Evolutionary conservation across 176 grass and related monocot genomes (phyloP), one percentile per base, ranked within the genome.

Genomic region (Oryza punctata): DNA sequence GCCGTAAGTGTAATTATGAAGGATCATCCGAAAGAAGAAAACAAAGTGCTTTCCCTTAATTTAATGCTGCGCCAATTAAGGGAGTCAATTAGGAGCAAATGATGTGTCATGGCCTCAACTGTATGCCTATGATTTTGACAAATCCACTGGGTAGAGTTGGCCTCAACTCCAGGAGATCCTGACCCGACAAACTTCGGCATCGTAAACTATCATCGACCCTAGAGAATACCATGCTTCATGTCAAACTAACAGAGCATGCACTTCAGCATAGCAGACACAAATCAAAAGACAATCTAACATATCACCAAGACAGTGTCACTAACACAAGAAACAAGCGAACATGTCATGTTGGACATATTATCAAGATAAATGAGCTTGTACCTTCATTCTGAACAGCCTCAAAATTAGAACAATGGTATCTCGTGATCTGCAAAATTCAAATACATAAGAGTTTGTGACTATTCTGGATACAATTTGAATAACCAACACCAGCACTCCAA

Each of bases 391-490:
- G 76, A 95, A 94, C 65, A 98, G 79, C 85, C 89, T 89, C 78
- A 98, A 47, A 24, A 92, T 93, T 47, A 98, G 91, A 76, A 94
- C 93, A 81, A 98, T 95, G 75, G 73, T 78, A 78, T 98, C 96
- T 49, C 93, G 90, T 72, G 77, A 86, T 76, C 96, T 98, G 85
- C 7, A 84, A 38, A 73, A 70, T 73, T 70, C 12, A 63, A 85
- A 76, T 37, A 63, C 21, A 57, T 6, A 26, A 49, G n/a, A 44
- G 18, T 82, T 81, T 75, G 65, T 7, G n/a, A n/a, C n/a, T n/a
- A n/a, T n/a, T n/a, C n/a, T n/a, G n/a, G n/a, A n/a, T n/a, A n/a
- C n/a, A n/a, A n/a, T n/a, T n/a, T n/a, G n/a, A n/a, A n/a, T n/a
- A n/a, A n/a, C n/a, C n/a, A n/a, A n/a, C n/a, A n/a, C n/a, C n/a